Conservation (phyloP, 1,284 basidiomycete species). For the Leccinum solheimii region DNA sequence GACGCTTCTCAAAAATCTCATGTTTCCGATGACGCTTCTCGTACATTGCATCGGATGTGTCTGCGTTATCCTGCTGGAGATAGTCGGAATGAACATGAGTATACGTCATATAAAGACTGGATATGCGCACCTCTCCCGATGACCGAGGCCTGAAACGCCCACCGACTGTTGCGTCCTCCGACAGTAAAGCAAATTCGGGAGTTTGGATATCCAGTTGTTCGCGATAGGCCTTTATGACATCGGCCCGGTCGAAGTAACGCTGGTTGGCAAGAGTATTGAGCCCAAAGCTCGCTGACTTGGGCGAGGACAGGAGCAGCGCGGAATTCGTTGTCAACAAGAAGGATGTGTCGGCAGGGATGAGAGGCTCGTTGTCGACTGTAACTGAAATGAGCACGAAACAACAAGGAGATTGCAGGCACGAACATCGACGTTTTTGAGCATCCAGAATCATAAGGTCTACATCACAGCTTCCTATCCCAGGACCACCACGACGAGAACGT, state of each 20-base stretch:
- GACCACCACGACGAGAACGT: conserved; percentile 75
- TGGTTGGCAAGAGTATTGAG: conserved; percentile 62
- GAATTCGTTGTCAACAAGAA: conserved; percentile 74
- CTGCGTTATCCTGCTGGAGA: conserved; percentile 46
- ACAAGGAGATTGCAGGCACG: conserved; percentile 37
- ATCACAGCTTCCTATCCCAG: conserved; percentile 73
- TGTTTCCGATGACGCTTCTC: conserved; percentile 83
- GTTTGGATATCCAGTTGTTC: conserved; percentile 71
- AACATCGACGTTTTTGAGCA: conserved; percentile 75
- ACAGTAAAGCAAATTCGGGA: conserved; percentile 60
- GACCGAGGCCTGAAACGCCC: conserved; percentile 66
- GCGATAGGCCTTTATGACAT: conserved; percentile 68
- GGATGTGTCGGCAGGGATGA: conserved; percentile 62
- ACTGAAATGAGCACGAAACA: conserved; percentile 21
- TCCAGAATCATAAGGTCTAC: conserved; percentile 84
- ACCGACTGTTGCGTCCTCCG: conserved; percentile 60
- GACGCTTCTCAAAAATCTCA: conserved; percentile 83
- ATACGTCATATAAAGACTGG: conserved; percentile 9
- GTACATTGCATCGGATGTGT: conserved; percentile 85
- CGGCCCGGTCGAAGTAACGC: conserved; percentile 75
- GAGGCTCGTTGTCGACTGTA: conserved; percentile 68
- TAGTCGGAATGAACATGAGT: conserved; percentile 13
- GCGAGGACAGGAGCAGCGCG: conserved; percentile 40
- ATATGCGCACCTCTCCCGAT: conserved; percentile 63
- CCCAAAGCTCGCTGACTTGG: conserved; percentile 38